Conservation (phyloP, 768 basidiomycete genomes). For the Leccinum truebloodii region DNA sequence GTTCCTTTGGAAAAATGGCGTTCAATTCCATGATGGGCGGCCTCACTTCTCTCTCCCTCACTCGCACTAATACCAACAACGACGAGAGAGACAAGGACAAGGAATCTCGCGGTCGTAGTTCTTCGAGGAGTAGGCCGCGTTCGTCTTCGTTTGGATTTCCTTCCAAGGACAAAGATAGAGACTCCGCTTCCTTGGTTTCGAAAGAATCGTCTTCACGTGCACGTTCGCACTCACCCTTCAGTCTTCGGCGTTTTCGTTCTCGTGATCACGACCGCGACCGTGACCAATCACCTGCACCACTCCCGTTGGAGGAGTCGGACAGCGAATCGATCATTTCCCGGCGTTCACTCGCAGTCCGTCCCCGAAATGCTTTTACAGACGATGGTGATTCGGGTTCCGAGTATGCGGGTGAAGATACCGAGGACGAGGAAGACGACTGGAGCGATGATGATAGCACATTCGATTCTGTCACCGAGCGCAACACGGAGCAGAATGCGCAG, state of each 20-base stretch:
- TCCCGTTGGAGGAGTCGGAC: conserved; percentile 58
- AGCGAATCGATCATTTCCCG: conserved; percentile 39
- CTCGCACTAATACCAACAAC: conserved; percentile 49
- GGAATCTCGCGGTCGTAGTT: conserved; percentile 53
- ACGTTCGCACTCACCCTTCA: conserved; percentile 81
- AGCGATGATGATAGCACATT: conserved; percentile 58
- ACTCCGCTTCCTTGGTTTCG: conserved; percentile 41
- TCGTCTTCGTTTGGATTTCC: conserved; percentile 51
- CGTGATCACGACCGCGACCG: conserved; percentile 55
- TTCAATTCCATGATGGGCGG: conserved; percentile 73
- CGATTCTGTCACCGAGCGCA: conserved; percentile 81
- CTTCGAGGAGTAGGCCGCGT: conserved; percentile 43
- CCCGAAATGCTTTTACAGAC: conserved; percentile 63
- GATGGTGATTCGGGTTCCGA: conserved; percentile 69
- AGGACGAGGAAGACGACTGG: conserved; percentile 61
- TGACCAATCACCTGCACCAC: conserved; percentile 56
- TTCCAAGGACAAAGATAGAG: conserved; percentile 34
- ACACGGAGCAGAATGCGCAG: conserved; percentile 83
- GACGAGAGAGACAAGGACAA: conserved; percentile 42
- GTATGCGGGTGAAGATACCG: conserved; percentile 45
- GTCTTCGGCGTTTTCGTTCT: conserved; percentile 63
- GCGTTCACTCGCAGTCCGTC: conserved; percentile 45
- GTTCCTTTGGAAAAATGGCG: conserved; percentile 63
- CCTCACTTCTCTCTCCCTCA: conserved; percentile 62
- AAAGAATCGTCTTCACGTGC: conserved; percentile 54